A percentile compares a stretch with the other conserved stretches of the same genome.
Conservation (phyloP, 257 asterid genomes). For the Verbena officinalis region DNA sequence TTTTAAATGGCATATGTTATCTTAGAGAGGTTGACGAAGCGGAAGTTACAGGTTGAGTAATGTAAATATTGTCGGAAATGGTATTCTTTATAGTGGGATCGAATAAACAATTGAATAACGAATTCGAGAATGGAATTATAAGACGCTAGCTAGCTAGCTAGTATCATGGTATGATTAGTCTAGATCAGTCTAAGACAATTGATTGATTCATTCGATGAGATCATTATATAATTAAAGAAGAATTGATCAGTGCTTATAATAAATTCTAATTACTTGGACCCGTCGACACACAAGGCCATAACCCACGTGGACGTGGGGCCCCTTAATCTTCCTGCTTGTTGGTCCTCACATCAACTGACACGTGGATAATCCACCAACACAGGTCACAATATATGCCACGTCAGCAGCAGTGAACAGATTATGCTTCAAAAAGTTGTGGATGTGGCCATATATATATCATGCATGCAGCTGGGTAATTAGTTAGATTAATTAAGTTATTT, state of each 20-base stretch:
- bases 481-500: not conserved
- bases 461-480: not conserved
- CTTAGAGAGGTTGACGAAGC: too few relatives aligned
- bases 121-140: too few relatives aligned
- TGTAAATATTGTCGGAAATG: too few relatives aligned
- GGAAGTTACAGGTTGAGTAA: too few relatives aligned
- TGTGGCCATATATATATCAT: constrained; percentile 9
- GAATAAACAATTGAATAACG: too few relatives aligned
- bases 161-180: too few relatives aligned
- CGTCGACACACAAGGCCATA: too few relatives aligned
- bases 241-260: not conserved
- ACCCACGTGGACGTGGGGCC: not conserved
- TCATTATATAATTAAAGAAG: too few relatives aligned
- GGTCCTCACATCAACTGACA: not conserved
- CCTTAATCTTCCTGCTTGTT: not conserved
- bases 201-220: not conserved
- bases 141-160: too few relatives aligned
- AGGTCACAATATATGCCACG: constrained; percentile 17
- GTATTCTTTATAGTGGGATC: too few relatives aligned
- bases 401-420: not conserved
- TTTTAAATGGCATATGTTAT: too few relatives aligned
- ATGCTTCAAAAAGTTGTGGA: not conserved
- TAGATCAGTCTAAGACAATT: too few relatives aligned
- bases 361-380: not conserved
- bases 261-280: not conserved